Evolutionary conservation across 306 rosid species (phyloP).

Genomic region (Nissolia schottii): DNA sequence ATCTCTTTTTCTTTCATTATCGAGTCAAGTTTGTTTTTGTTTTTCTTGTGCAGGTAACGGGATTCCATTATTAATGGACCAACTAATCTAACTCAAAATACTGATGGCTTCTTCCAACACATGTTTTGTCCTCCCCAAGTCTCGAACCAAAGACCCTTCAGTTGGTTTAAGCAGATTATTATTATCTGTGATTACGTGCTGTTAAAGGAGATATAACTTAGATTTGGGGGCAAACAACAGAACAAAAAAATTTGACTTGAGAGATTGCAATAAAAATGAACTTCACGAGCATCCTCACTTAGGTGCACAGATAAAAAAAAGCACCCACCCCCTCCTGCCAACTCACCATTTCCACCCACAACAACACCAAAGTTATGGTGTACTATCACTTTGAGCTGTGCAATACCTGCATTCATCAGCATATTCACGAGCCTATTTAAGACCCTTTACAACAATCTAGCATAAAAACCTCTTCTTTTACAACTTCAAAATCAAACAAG

Average conservation of each 20-base stretch:
- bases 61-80: too few relatives aligned
- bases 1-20: too few relatives aligned
- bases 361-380: slow-evolving; percentile 31
- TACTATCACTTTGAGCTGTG: slow-evolving; percentile 36
- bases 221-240: slow-evolving; percentile 24
- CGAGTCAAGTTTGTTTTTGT: too few relatives aligned
- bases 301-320: slow-evolving; percentile 18
- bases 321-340: slow-evolving; percentile 59
- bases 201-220: not conserved
- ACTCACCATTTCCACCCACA: slow-evolving; percentile 34
- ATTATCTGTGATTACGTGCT: not conserved
- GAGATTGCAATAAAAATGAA: slow-evolving; percentile 42
- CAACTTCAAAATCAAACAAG: slow-evolving; percentile 15
- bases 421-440: slow-evolving; percentile 80
- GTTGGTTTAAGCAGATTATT: not conserved
- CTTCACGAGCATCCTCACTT: slow-evolving; percentile 61
- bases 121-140: too few relatives aligned
- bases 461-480: slow-evolving; percentile 20
- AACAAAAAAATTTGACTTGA: not conserved
- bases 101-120: too few relatives aligned
- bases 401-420: slow-evolving; percentile 37
- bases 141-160: too few relatives aligned
- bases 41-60: too few relatives aligned
- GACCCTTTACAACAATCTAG: slow-evolving; percentile 28
- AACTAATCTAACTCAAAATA: too few relatives aligned